phyloP scores from a whole-genome alignment of 2,329 filamentous ascomycete genomes.

The Penicillium nordicum region DNA sequence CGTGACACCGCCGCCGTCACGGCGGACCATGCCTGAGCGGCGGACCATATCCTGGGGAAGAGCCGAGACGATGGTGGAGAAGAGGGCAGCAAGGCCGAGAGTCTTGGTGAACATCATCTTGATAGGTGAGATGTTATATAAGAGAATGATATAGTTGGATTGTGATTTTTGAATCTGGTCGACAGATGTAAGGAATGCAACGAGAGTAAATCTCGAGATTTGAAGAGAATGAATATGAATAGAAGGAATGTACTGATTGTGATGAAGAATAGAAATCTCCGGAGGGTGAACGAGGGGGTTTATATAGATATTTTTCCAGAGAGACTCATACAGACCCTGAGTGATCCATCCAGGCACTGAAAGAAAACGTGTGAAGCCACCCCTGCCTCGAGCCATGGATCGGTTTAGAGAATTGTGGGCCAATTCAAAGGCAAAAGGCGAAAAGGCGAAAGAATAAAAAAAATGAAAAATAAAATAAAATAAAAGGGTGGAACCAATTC shows the following conservation, averaged over 20 bases:
- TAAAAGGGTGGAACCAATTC: constrained; percentile 11
- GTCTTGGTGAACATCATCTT: constrained; percentile 40
- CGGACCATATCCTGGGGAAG: constrained; percentile 29
- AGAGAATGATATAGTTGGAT: constrained; percentile 10
- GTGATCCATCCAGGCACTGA: neutral
- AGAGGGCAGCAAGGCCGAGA: constrained; percentile 31
- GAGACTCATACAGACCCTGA: neutral
- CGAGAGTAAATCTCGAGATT: constrained; percentile 25
- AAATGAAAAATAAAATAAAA: neutral
- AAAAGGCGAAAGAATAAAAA: constrained; percentile 5
- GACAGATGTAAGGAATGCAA: constrained; percentile 24
- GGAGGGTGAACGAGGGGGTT: constrained; percentile 9
- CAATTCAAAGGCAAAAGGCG: constrained; percentile 15
- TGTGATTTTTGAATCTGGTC: constrained; percentile 16
- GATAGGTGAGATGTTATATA: constrained; percentile 8
- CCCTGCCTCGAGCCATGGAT: constrained; percentile 18
- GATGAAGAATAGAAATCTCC: constrained; percentile 8
- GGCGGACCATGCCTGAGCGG: constrained; percentile 20
- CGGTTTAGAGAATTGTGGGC: constrained; percentile 13
- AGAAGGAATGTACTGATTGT: constrained; percentile 18
- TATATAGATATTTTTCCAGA: constrained; percentile 20
- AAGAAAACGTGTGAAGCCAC: constrained; percentile 3
- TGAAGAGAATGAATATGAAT: constrained; percentile 19
- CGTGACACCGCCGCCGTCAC: constrained; percentile 29
- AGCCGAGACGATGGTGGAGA: constrained; percentile 32